Evolutionary conservation across 1,284 basidiomycete genomes (phyloP).

Genomic region (Neolentinus lepideus): DNA sequence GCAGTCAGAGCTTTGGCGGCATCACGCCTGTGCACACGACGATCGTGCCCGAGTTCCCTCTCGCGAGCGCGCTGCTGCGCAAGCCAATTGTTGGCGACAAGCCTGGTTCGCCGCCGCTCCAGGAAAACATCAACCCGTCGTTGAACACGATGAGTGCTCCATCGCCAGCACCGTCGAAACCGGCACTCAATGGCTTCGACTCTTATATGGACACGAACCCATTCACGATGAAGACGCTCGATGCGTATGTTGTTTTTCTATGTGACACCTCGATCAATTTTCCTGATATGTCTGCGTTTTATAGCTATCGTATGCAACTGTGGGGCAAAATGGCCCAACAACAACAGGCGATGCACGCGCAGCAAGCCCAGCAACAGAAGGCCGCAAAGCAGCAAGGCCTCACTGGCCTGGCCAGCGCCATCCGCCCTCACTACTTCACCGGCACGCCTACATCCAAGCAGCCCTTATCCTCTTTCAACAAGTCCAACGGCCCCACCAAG

Average conservation of each 20-base stretch:
- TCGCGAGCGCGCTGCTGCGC: slow-evolving; percentile 21
- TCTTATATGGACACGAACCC: slow-evolving; percentile 70
- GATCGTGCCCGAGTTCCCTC: slow-evolving; percentile 54
- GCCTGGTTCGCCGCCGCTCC: slow-evolving; percentile 25
- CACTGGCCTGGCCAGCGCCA: slow-evolving; percentile 35
- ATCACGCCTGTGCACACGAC: slow-evolving; percentile 84
- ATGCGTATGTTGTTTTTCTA: slow-evolving; percentile 50
- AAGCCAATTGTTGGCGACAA: slow-evolving; percentile 20
- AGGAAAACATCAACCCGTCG: slow-evolving; percentile 80
- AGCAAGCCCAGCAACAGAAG: slow-evolving; percentile 21
- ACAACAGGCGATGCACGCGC: slow-evolving; percentile 12
- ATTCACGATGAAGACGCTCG: slow-evolving; percentile 78
- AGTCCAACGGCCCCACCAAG: neutral
- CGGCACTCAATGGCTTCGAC: slow-evolving; percentile 34
- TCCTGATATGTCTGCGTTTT: slow-evolving; percentile 5
- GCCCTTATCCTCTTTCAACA: slow-evolving; percentile 4
- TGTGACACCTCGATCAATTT: neutral
- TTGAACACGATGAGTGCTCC: slow-evolving; percentile 36
- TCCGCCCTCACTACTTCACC: slow-evolving; percentile 4
- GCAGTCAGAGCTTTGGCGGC: slow-evolving; percentile 51
- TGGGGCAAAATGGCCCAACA: slow-evolving; percentile 74
- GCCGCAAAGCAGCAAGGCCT: slow-evolving; percentile 17
- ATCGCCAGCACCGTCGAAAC: neutral
- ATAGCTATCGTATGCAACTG: slow-evolving; percentile 73
- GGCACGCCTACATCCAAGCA: neutral